Evolutionary conservation across 306 rosid species (phyloP), one percentile per base, ranked within the genome.

Genomic region (Rubus idaeus): DNA sequence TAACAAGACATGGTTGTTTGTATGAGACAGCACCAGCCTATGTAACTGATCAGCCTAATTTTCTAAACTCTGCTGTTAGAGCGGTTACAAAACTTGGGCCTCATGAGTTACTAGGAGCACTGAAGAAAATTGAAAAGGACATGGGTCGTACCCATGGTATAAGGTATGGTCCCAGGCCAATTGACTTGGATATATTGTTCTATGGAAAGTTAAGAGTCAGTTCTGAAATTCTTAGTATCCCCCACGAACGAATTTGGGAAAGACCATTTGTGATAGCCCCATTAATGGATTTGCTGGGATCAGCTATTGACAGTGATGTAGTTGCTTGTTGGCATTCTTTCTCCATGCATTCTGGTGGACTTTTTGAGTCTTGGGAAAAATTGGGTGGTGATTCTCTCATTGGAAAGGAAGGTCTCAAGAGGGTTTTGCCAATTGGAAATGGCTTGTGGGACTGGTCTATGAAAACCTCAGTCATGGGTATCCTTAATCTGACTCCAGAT

Each of bases 171-270:
- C 99, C 97, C 52, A 88, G 97, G 81, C 96, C 96, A 61, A 92
- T 90, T 69, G 99, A 95, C 88, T 85, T 90, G 47, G 99, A 95
- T 82, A 88, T 95, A 74, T 81, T 95, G 79, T 95, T 95, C 77
- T 90, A 92, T 66, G 99, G 97, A 70, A 92, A 86, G 81, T 85
- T 68, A 55, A 83, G 82, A 83, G 87, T 92, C 46, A 80, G 81
- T 39, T 92, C 97, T 23, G 87, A 88, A 68, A 78, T 86, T 70
- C 97, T 95, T 70, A 84, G 78, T 0, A 76, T 95, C 70, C 97
- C 99, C 49, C 97, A 95, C 62, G 97, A 92, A 87, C 88, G 94
- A 86, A 92, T 90, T 75, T 90, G 97, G 99, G 99, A 95, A 70
- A 84, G 97, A 67, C 97, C 97, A 1, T 95, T 95, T 84, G 97